Conservation (phyloP, 345 rosid species). For the Citrus medica region DNA sequence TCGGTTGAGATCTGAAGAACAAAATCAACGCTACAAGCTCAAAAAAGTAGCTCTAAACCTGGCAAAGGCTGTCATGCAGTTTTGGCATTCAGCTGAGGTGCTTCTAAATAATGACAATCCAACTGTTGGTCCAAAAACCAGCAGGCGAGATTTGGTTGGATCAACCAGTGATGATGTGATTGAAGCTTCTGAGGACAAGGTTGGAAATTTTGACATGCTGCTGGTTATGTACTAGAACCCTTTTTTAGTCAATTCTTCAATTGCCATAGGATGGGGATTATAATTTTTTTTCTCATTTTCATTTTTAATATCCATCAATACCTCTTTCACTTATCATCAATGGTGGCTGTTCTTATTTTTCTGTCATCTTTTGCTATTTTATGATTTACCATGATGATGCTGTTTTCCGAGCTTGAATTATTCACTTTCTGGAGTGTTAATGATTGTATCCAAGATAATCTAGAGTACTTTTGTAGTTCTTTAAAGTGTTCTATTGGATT, state of each 20-base stretch:
- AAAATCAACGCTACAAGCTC: conserved; percentile 42
- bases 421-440: background rate
- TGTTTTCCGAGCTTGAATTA: background rate
- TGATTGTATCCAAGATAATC: background rate
- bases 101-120: conserved; percentile 34
- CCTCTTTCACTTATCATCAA: conserved; percentile 3
- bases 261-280: background rate
- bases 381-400: background rate
- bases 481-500: background rate
- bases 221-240: conserved; percentile 12
- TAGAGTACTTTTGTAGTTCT: background rate
- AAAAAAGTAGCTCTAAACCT: conserved; percentile 61
- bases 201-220: conserved; percentile 38
- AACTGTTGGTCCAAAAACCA: conserved; percentile 23
- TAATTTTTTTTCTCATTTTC: background rate
- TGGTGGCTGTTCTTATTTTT: background rate
- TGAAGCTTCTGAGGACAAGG: conserved; percentile 34
- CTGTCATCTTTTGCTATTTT: background rate
- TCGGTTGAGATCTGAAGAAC: conserved; percentile 55
- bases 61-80: conserved; percentile 81
- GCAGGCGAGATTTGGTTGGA: conserved; percentile 21
- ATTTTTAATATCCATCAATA: background rate
- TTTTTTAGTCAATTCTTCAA: background rate
- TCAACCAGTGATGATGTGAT: conserved; percentile 19
- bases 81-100: conserved; percentile 75